Evolutionary conservation across 164 flowering plant genomes (phyloP), one percentile per base, ranked within the genome.

Genomic region (Magnolia kwangsiensis): DNA sequence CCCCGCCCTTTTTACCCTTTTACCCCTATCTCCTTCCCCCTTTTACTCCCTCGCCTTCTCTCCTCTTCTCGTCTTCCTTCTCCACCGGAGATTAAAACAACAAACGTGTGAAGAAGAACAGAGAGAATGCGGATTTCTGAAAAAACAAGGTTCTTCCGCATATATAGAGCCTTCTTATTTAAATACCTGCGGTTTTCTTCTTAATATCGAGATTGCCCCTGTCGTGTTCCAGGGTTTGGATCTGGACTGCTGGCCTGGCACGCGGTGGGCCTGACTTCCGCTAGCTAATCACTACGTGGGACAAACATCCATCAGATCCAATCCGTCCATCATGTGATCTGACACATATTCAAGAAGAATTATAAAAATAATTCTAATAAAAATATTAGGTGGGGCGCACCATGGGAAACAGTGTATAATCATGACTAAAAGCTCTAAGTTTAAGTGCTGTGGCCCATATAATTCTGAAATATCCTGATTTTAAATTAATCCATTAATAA

Each of bases 181-280:
- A 23, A 65, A 20, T 21, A 14, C 68, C 21, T 29, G 37, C 24
- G 13, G 13, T 63, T 65, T 65, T 65, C 11, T 11, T 24, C 10
- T 65, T 8, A 24, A 65, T 65, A 23, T 65, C 68, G 68, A 23
- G 68, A 65, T 21, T 65, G 68, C 68, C 68, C 68, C 24, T 24
- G n/a, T n/a, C 18, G 23, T 63, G 45, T 37, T 63, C 21, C 8
- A 63, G 21, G 21, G 65, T n/a, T 2, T 63, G 65, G 8, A n/a
- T n/a, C 21, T 63, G 19, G 3, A 18, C 19, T 18, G 65, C 65
- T 63, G 65, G 65, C 19, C 19, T 1, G 65, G 65, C 65, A 5
- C 21, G 65, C 21, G 65, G 65, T 21, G n/a, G 65, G 10, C 23
- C 21, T 63, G 65, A 63, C 21, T n/a, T n/a, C 6, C 45, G 45